These are phyloP conservation scores for Pestalotiopsis sp. DNA, from an alignment of 2,329 filamentous ascomycete species.

Conservation along the genomic window DNA sequence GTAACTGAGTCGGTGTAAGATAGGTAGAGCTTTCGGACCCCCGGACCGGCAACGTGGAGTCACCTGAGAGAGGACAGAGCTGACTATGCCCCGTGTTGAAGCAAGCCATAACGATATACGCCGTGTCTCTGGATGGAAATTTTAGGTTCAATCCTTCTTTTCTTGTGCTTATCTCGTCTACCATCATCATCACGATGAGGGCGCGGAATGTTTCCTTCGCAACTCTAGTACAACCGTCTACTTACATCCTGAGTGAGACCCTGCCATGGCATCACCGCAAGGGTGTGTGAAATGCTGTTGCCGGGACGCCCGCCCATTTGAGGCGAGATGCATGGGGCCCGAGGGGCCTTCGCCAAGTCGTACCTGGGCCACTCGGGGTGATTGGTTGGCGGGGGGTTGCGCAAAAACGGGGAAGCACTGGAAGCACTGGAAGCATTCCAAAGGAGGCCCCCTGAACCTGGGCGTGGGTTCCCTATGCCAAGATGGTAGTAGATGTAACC, in stretches of 20 bases:
- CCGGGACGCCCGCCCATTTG: not conserved
- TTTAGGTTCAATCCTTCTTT: not conserved
- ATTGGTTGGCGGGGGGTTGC: not conserved
- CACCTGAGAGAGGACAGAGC: not conserved
- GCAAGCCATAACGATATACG: not conserved
- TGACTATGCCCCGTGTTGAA: not conserved
- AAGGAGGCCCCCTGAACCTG: not conserved
- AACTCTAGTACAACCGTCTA: not conserved
- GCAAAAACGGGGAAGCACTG: not conserved
- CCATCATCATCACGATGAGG: not conserved
- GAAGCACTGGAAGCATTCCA: not conserved
- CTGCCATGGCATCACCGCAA: not conserved
- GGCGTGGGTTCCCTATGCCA: not conserved
- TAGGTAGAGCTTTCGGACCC: not conserved
- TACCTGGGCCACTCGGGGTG: not conserved
- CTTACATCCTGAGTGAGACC: not conserved
- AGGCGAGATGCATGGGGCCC: not conserved
- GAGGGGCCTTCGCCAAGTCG: not conserved
- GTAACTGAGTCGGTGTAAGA: constrained; percentile 1
- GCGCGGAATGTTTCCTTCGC: not conserved
- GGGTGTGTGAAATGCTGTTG: not conserved
- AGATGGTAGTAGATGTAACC: not conserved
- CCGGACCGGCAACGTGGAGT: not conserved
- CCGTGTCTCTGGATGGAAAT: not conserved
- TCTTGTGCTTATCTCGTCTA: not conserved